These are phyloP conservation scores for Hypoxylon sp. DNA, from an alignment of 2,329 filamentous ascomycete species.

Conservation along the genomic window DNA sequence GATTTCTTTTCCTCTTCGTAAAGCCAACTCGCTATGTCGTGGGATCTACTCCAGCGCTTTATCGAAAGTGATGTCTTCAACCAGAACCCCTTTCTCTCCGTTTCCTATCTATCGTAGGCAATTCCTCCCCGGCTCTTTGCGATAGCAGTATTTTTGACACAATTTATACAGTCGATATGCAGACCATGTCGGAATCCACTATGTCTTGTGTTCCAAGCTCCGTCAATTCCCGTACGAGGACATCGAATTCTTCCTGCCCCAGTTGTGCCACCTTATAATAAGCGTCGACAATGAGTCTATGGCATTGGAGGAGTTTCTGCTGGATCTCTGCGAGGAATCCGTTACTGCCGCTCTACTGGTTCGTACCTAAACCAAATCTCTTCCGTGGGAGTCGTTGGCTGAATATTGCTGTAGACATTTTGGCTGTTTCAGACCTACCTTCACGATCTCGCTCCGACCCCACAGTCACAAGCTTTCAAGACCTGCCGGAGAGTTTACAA, in stretches of 20 bases:
- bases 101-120: slow-evolving; percentile 88
- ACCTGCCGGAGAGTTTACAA: slow-evolving; percentile 89
- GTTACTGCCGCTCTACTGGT: slow-evolving; percentile 87
- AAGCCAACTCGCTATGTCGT: slow-evolving; percentile 72
- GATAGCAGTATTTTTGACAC: slow-evolving; percentile 31
- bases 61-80: slow-evolving; percentile 96
- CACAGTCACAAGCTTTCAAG: slow-evolving; percentile 82
- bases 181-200: slow-evolving; percentile 90
- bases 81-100: slow-evolving; percentile 88
- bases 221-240: slow-evolving; percentile 91
- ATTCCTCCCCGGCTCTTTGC: slow-evolving; percentile 40
- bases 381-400: slow-evolving; percentile 46
- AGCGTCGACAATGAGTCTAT: slow-evolving; percentile 93
- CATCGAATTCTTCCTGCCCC: slow-evolving; percentile 92
- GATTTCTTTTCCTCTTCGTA: slow-evolving; percentile 49
- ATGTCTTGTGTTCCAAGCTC: slow-evolving; percentile 89
- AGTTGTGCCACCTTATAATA: slow-evolving; percentile 89
- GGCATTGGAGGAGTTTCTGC: slow-evolving; percentile 88
- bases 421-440: slow-evolving; percentile 93
- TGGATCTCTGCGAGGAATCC: slow-evolving; percentile 89
- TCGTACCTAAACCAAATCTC: slow-evolving; percentile 55
- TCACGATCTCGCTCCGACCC: slow-evolving; percentile 82
- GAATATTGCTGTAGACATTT: slow-evolving; percentile 74
- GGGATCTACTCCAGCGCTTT: slow-evolving; percentile 91
- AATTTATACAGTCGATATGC: slow-evolving; percentile 78